Conservation (phyloP, 495 filamentous ascomycete species). For the Aspergillus homomorphus region DNA sequence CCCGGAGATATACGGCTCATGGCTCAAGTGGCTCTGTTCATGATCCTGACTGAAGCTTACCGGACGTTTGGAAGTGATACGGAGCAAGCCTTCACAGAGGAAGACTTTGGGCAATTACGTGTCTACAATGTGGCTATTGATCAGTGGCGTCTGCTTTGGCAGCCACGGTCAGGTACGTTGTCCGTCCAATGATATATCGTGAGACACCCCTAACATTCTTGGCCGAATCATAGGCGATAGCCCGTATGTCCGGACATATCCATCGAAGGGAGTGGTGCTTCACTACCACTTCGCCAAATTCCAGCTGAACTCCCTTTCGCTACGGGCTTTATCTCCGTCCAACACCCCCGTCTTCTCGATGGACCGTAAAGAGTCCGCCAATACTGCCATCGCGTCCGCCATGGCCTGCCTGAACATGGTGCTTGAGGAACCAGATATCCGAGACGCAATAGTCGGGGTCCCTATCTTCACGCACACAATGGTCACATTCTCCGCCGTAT, state of each 20-base stretch:
- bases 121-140: slow-evolving; percentile 55
- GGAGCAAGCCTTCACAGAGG: slow-evolving; percentile 51
- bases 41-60: slow-evolving; percentile 56
- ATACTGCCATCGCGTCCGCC: slow-evolving; percentile 55
- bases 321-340: slow-evolving; percentile 49
- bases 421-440: slow-evolving; percentile 54
- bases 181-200: not conserved
- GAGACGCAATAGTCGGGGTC: slow-evolving; percentile 57
- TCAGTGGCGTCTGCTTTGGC: slow-evolving; percentile 57
- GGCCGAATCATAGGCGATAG: slow-evolving; percentile 38
- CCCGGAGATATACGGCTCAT: slow-evolving; percentile 52
- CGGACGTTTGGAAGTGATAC: slow-evolving; percentile 55
- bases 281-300: slow-evolving; percentile 62
- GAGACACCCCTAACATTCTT: slow-evolving; percentile 4
- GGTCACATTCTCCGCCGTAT: slow-evolving; percentile 58
- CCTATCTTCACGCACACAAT: slow-evolving; percentile 61
- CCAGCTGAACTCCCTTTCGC: slow-evolving; percentile 56
- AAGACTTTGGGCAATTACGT: slow-evolving; percentile 49
- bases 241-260: slow-evolving; percentile 53
- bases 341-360: slow-evolving; percentile 52
- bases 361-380: slow-evolving; percentile 53
- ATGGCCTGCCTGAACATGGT: slow-evolving; percentile 55
- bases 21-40: slow-evolving; percentile 56
- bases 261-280: slow-evolving; percentile 56
- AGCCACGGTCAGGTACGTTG: slow-evolving; percentile 47